Base-by-base conservation (phyloP, 768 basidiomycete species). In the Mycena maculata region DNA sequence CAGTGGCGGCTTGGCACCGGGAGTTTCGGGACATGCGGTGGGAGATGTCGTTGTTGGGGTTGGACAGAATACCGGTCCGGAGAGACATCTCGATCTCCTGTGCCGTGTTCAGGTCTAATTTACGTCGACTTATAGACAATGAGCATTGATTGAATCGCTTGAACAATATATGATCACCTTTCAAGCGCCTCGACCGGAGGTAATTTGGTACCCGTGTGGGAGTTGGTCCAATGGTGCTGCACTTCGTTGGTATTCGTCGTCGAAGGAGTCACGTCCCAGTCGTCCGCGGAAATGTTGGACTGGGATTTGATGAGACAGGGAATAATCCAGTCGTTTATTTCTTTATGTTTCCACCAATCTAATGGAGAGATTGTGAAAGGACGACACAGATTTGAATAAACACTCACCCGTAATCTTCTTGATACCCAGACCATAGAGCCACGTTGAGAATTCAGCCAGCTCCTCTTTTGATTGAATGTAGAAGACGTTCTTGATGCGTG, bases 401-500 rank as follows among this genome's bases (percentile, higher is more conserved):
- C 3, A 55, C 62, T 25, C 0, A 63, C 62, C 53, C 1, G 45
- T 5, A 11, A 63, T 63, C 22, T 56, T 56, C 31, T 54, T 25
- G 18, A 44, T 23, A 0, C n/a, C n/a, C 4, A 63, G 13, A 18
- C 53, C 27, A 28, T 54, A 54, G 7, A 63, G 23, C 36, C 55
- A 56, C 0, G 52, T 2, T 2, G 62, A 56, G 27, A 63, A 63
- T 9, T 12, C 36, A 2, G 48, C 49, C 0, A 56, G 31, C 15
- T 28, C 18, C 33, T 63, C 61, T 30, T 54, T 50, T n/a, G 52
- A 54, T 30, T 63, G 52, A 22, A 63, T 53, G 30, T 63, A 63
- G 6, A 45, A 22, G 4, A 31, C 25, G 12, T 63, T 15, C 39
- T 23, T n/a, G 8, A 63, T 23, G 1, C 44, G 41, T 1, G 6